Evolutionary conservation across 441 rosid species (phyloP), one percentile per base, ranked within the genome.

Genomic region (Brassica hybrid): DNA sequence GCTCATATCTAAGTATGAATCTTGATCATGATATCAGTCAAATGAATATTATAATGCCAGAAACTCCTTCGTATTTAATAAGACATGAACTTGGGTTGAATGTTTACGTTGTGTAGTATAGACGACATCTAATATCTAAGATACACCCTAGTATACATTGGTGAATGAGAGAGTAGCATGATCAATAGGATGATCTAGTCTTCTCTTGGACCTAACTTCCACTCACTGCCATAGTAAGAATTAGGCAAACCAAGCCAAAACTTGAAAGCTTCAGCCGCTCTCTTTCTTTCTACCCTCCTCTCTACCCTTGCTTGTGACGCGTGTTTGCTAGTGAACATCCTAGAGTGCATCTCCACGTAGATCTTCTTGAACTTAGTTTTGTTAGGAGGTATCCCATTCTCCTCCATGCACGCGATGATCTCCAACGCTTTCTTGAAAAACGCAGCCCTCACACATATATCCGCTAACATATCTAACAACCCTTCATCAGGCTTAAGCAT

Each of bases 201-300:
- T 67, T 76, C 84, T 4, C 67, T 69, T 63, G 90, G 84, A 21
- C 83, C 88, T 10, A 88, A 69, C 43, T 84, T 85, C 98, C 98
- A 92, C 71, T 94, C 94, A 60, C 93, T 89, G 14, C 87, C 94
- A 69, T 95, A 93, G 71, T 93, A 95, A 57, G 94, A 89, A 83
- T 93, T 93, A 50, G 99, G 99, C 75, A 93, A 84, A 74, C 99
- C 99, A 74, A 95, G 79, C 98, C 98, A 93, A 73, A 93, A 95
- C 84, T 95, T 95, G 87, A 90, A 93, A 45, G 99, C 99, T 90
- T 93, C 99, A 1, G 98, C 95, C 0, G 98, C 95, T 75, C 95
- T 88, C 89, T 88, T 95, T 86, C 94, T 81, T 64, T 95, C 97
- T 0, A 68, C 80, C 79, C 98, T 83, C 80, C 97, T 80, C 9